Conservation (phyloP, 768 basidiomycete species). For the Cubamyces sp. region DNA sequence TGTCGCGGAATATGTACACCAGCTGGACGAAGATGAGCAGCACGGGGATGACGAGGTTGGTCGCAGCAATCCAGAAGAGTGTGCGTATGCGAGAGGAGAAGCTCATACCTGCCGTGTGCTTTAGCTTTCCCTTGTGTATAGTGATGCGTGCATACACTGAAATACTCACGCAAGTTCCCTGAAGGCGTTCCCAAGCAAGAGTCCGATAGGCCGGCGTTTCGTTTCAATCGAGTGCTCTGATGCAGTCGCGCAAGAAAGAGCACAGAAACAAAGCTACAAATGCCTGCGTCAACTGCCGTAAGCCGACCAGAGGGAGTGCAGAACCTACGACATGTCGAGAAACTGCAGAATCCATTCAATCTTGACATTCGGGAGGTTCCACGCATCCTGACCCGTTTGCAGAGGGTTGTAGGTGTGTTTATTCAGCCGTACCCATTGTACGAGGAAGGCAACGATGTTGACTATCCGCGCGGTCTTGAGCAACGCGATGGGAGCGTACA, state of each 20-base stretch:
- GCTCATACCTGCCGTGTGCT: background rate
- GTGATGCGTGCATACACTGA: too few species aligned
- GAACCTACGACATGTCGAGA: slow-evolving; percentile 40
- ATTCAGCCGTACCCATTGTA: slow-evolving; percentile 5
- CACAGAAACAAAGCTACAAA: slow-evolving; percentile 4
- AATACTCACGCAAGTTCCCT: too few species aligned
- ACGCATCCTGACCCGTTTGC: slow-evolving; percentile 11
- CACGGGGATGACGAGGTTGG: slow-evolving; percentile 45
- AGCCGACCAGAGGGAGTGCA: too few species aligned
- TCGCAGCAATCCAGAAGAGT: slow-evolving; percentile 41
- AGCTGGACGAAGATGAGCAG: slow-evolving; percentile 41
- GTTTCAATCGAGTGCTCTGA: background rate
- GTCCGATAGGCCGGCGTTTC: background rate
- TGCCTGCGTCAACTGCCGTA: too few species aligned
- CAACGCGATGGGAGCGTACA: slow-evolving; percentile 36
- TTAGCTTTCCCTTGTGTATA: too few species aligned
- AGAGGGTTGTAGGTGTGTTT: slow-evolving; percentile 7
- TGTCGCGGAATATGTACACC: slow-evolving; percentile 21
- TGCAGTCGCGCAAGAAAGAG: slow-evolving; percentile 10
- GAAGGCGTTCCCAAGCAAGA: too few species aligned
- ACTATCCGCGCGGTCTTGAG: slow-evolving; percentile 38
- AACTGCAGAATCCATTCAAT: slow-evolving; percentile 42
- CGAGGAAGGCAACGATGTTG: slow-evolving; percentile 23
- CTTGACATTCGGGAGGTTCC: slow-evolving; percentile 17
- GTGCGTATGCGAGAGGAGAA: slow-evolving; percentile 31